Conservation (phyloP, 768 basidiomycete species). For the Steccherinum ochraceum region DNA sequence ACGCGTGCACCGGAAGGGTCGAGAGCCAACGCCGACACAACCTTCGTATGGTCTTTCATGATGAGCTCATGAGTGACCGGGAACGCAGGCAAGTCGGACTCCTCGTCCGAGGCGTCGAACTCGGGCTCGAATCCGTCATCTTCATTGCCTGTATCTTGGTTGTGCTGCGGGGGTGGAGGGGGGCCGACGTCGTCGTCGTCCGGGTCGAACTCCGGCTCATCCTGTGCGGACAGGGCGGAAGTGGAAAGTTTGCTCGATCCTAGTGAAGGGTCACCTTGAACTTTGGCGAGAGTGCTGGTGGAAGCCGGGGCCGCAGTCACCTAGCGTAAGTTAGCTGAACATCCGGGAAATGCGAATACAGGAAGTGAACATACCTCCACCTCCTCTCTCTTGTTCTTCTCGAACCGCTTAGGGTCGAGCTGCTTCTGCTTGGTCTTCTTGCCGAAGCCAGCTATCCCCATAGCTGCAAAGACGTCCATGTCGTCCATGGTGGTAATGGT, state of each 20-base stretch:
- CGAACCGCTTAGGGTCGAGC: conserved; percentile 73
- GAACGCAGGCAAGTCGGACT: conserved; percentile 55
- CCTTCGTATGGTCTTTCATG: conserved; percentile 94
- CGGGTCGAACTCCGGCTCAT: conserved; percentile 23
- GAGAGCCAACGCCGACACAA: conserved; percentile 85
- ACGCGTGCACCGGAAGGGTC: conserved; percentile 94
- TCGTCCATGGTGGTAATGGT: conserved; percentile 46
- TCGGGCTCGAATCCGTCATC: conserved; percentile 22
- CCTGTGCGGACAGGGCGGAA: conserved; percentile 3
- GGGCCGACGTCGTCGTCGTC: conserved; percentile 20
- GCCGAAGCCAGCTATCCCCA: conserved; percentile 84
- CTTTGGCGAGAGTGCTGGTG: neutral
- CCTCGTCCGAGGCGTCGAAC: conserved; percentile 36
- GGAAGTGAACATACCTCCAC: conserved; percentile 11
- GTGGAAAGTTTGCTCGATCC: neutral
- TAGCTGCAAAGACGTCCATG: conserved; percentile 69
- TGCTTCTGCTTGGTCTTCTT: conserved; percentile 60
- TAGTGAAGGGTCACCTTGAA: neutral
- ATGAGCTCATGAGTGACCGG: conserved; percentile 88
- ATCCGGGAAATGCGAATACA: neutral
- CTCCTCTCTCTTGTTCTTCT: conserved; percentile 63
- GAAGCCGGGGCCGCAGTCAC: neutral
- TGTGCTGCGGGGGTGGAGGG: conserved; percentile 14
- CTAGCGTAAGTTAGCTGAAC: neutral
- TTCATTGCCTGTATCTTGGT: neutral